Evolutionary conservation across 805 yeast species (phyloP), one percentile per base, ranked within the genome.

Genomic region (Brettanomyces sp.): DNA sequence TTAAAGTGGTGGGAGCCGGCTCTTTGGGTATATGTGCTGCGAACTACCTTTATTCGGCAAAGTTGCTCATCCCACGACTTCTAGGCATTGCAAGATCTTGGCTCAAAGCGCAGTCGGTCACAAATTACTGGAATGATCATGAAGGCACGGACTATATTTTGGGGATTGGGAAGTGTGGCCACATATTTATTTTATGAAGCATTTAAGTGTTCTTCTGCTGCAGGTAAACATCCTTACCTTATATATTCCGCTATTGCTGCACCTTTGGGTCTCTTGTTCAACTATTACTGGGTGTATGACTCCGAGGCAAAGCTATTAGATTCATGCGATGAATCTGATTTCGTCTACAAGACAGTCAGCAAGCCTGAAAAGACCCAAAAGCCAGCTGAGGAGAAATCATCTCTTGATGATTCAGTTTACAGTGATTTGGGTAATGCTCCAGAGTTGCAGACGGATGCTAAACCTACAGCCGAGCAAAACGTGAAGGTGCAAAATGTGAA

Each of bases 221-320:
- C 66, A 35, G 79, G 73, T 46, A 76, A 76, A 60, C 95, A 85
- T 62, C 93, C 93, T 21, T 85, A 84, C 59, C 70, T 85, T 56
- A 56, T 85, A 12, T 85, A 85, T 59, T 69, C 83, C 42, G 71
- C 82, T n/a, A 43, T 76, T 6, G 76, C 78, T n/a, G 71, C 72
- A 32, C 77, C 79, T 8, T 39, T 68, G 35, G 67, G 78, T 8
- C 49, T 65, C n/a, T 57, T 56, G 3, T 56, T 51, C 39, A 60
- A 65, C 46, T 52, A 55, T 36, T 59, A 51, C 45, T 52, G 48
- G 28, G 57, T 54, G 25, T 57, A 55, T 42, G 53, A 55, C 24
- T 34, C 46, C 36, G 70, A 67, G 50, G 47, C 53, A 39, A 54
- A 54, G 23, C 47, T 65, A 28, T 47, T 65, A 34, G 47, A 51